A percentile compares a stretch with the other conserved stretches of the same genome.
Evolutionary conservation across 805 yeast species (phyloP).

Genomic region (Ogataea pilisensis): DNA sequence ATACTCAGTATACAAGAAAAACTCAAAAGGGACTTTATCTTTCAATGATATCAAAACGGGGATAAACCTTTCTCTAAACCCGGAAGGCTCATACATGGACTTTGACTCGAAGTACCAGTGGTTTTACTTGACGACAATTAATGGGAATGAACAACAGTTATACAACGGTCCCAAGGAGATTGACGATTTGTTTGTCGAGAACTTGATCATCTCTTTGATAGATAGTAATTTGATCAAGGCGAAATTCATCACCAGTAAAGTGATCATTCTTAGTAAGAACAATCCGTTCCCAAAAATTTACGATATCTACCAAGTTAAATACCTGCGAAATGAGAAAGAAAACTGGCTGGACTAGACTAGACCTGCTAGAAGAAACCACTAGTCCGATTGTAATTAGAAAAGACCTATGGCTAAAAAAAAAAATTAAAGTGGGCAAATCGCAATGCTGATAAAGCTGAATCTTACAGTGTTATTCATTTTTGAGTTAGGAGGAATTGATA

Average conservation of each 20-base stretch:
- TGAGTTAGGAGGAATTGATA: too few relatives aligned
- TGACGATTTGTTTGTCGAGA: conserved; percentile 45
- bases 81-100: conserved; percentile 3
- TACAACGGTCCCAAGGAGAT: conserved; percentile 16
- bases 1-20: conserved; percentile 16
- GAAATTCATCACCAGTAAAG: conserved; percentile 34
- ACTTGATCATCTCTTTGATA: conserved; percentile 45
- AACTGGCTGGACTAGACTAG: conserved; percentile 26
- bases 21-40: conserved; percentile 11
- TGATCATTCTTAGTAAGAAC: conserved; percentile 27
- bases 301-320: conserved; percentile 18
- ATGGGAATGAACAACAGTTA: background rate
- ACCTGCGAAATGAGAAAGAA: conserved; percentile 21
- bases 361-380: too few relatives aligned
- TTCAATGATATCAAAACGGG: conserved; percentile 24
- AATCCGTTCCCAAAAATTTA: conserved; percentile 27
- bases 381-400: too few relatives aligned
- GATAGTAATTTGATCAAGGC: conserved; percentile 53
- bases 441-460: too few relatives aligned
- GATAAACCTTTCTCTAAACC: conserved; percentile 20
- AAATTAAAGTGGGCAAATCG: too few relatives aligned
- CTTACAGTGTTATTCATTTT: too few relatives aligned
- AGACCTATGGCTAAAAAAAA: too few relatives aligned
- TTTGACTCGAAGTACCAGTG: conserved; percentile 12
- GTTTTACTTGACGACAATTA: conserved; percentile 16